Evolutionary conservation across 371 early-diverging fungal species (phyloP).

Genomic region (Rhizopus stolonifer): DNA sequence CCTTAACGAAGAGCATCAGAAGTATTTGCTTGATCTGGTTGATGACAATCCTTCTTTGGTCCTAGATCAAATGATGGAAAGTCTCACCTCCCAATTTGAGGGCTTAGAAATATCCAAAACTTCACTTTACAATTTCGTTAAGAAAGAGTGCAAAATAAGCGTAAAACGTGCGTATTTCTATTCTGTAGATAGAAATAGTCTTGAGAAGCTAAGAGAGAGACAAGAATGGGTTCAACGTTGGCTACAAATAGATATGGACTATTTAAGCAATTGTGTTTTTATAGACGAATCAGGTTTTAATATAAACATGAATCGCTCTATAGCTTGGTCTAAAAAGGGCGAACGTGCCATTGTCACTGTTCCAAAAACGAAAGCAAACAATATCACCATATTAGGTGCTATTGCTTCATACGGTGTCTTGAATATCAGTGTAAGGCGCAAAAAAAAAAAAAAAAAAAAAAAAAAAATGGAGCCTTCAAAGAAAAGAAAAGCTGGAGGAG

Average conservation of each 20-base stretch:
- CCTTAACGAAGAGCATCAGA: too few species aligned
- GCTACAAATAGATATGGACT: slow-evolving; percentile 21
- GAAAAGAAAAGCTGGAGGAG: too few species aligned
- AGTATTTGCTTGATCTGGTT: too few species aligned
- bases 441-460: too few species aligned
- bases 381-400: slow-evolving; percentile 14
- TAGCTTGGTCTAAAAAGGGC: too few species aligned
- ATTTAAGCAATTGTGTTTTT: slow-evolving; percentile 11
- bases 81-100: slow-evolving; percentile 19
- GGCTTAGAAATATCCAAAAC: slow-evolving; percentile 21
- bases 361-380: slow-evolving; percentile 18
- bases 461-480: too few species aligned
- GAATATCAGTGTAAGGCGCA: slow-evolving; percentile 12
- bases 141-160: slow-evolving; percentile 23
- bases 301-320: too few species aligned
- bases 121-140: slow-evolving; percentile 19
- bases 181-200: slow-evolving; percentile 23
- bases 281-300: too few species aligned
- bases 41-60: too few species aligned
- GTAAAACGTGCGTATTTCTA: slow-evolving; percentile 27
- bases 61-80: slow-evolving; percentile 27
- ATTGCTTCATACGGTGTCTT: slow-evolving; percentile 7
- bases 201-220: too few species aligned
- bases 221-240: slow-evolving; percentile 17
- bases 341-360: too few species aligned